Conservation (phyloP, 1,139 yeast genomes). For the Pichia sp. region DNA sequence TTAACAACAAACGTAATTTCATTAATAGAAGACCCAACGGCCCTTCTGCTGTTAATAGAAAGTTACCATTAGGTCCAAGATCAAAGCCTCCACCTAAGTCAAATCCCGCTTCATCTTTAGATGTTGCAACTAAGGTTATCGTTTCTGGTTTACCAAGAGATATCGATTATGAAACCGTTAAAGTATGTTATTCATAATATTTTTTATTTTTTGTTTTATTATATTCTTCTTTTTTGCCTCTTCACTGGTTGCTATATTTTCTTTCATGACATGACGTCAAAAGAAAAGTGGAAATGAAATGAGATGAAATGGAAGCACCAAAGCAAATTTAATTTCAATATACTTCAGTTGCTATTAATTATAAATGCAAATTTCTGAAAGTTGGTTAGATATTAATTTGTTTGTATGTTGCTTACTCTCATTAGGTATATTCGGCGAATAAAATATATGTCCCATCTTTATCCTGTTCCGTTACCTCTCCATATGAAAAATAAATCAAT, state of each 20-base stretch:
- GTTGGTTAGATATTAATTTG: neutral
- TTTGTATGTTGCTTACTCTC: neutral
- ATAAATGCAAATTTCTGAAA: neutral
- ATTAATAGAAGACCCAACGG: conserved; percentile 10
- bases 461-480: neutral
- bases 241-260: neutral
- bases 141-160: conserved; percentile 76
- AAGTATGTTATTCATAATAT: conserved; percentile 53
- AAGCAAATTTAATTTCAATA: neutral
- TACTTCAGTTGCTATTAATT: neutral
- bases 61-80: neutral
- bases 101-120: conserved; percentile 31
- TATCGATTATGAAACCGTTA: conserved; percentile 68
- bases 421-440: neutral
- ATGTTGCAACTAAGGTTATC: conserved; percentile 65
- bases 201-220: conserved; percentile 1
- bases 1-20: conserved; percentile 12
- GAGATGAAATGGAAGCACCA: neutral
- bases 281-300: neutral
- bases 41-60: conserved; percentile 20
- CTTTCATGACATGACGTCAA: neutral
- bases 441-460: neutral
- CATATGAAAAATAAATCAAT: neutral
- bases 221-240: neutral
- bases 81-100: conserved; percentile 9